Percentiles rank a stretch among this genome's conserved stretches.
Conservation (phyloP, 139 green algal genomes). For the Tetradesmus obliquus region DNA sequence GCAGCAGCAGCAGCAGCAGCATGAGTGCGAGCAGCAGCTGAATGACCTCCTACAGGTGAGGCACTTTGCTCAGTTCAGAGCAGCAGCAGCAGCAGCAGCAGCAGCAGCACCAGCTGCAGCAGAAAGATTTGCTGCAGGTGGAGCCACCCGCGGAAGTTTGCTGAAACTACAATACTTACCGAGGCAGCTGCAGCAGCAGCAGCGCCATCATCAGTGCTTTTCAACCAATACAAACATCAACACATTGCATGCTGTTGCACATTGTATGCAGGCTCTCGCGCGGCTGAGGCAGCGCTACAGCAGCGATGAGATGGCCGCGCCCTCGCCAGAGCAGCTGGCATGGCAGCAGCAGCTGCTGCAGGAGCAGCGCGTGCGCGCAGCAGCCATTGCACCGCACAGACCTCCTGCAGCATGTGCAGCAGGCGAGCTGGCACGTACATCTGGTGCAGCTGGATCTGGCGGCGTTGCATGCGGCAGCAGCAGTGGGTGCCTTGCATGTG, state of each 20-base stretch:
- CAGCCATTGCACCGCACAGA: slow-evolving; percentile 31
- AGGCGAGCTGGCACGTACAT: background rate
- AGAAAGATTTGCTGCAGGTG: no score
- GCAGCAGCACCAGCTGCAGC: background rate
- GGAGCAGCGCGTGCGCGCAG: slow-evolving; percentile 13
- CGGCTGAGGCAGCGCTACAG: slow-evolving; percentile 27
- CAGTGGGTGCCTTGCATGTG: background rate
- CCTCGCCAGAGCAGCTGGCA: slow-evolving; percentile 23
- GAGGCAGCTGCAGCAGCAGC: background rate
- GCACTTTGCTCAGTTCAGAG: background rate
- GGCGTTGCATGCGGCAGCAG: background rate
- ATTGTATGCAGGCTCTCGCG: slow-evolving; percentile 1
- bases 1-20: slow-evolving; percentile 1
- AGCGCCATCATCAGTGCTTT: background rate
- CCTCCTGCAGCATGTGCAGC: slow-evolving; percentile 42
- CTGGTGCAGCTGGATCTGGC: background rate
- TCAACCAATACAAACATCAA: background rate
- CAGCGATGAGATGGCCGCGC: background rate
- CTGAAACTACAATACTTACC: background rate
- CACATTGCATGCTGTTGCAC: background rate
- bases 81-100: background rate
- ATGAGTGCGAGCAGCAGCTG: slow-evolving; percentile 28
- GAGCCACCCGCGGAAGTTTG: no score
- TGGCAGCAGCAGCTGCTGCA: background rate
- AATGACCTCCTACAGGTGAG: background rate